phyloP scores from a whole-genome alignment of 2,329 filamentous ascomycete genomes.

The Arthrinium puccinioides region DNA sequence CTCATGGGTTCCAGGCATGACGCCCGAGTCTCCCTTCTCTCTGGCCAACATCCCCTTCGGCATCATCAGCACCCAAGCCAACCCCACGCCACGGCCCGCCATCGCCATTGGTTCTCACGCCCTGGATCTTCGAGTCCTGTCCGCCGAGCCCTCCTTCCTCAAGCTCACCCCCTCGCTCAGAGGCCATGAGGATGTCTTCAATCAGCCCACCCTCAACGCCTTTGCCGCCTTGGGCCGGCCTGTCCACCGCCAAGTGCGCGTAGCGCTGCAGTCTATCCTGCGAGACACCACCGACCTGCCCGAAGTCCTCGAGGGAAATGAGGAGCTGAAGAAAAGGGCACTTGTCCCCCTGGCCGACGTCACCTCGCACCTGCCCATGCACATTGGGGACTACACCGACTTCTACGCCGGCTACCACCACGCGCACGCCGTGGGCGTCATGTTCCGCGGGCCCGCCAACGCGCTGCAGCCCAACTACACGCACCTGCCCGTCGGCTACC shows the following conservation, averaged over 20 bases:
- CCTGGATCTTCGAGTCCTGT: conserved; percentile 53
- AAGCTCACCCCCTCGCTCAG: conserved; percentile 32
- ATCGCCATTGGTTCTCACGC: conserved; percentile 67
- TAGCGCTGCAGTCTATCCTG: conserved; percentile 62
- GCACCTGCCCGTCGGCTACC: conserved; percentile 75
- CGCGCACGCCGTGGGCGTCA: conserved; percentile 57
- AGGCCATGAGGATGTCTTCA: conserved; percentile 54
- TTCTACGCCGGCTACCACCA: conserved; percentile 79
- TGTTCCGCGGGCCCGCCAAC: conserved; percentile 67
- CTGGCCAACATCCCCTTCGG: conserved; percentile 79
- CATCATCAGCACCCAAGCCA: conserved; percentile 60
- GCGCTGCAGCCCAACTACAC: conserved; percentile 77
- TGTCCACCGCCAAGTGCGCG: conserved; percentile 60
- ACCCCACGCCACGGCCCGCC: conserved; percentile 53
- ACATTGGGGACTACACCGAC: conserved; percentile 77
- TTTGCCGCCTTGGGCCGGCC: conserved; percentile 67
- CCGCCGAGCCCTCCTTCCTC: conserved; percentile 11
- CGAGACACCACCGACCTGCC: neutral
- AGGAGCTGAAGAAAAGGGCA: conserved; percentile 44
- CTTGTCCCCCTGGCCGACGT: conserved; percentile 53
- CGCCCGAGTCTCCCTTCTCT: conserved; percentile 48
- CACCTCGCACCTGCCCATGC: conserved; percentile 65
- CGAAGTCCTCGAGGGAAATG: conserved; percentile 40
- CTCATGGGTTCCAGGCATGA: conserved; percentile 1
- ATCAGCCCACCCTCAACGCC: conserved; percentile 58